Percentiles rank a stretch among this genome's conserved stretches.
phyloP scores from a whole-genome alignment of 495 filamentous ascomycete species.

The Aspergillus haitiensis region DNA sequence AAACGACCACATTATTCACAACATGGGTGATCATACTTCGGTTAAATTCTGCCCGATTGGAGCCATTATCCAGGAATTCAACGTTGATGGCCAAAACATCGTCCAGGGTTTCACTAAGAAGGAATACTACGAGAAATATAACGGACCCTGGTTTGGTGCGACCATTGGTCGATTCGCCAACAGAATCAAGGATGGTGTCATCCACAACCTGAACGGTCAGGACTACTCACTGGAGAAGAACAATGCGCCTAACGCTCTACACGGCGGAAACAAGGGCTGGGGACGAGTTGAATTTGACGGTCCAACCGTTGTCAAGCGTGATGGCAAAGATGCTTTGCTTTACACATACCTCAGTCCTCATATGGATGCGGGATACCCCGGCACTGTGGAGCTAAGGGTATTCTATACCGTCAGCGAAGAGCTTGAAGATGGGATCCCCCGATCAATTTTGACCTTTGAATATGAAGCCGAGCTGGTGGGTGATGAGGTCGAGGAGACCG shows the following conservation, averaged over 20 bases:
- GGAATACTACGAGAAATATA: constrained; percentile 68
- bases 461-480: constrained; percentile 84
- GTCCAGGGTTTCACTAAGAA: constrained; percentile 79
- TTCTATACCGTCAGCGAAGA: constrained; percentile 77
- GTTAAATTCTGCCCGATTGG: constrained; percentile 77
- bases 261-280: constrained; percentile 83
- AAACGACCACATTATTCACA: constrained; percentile 1
- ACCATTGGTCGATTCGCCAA: constrained; percentile 94
- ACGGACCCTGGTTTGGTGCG: constrained; percentile 81
- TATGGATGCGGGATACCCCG: constrained; percentile 84
- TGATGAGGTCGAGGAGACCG: constrained; percentile 77
- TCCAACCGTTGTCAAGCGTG: constrained; percentile 60
- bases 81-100: constrained; percentile 74
- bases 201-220: constrained; percentile 71
- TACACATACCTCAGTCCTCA: constrained; percentile 73
- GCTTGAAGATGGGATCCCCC: constrained; percentile 47
- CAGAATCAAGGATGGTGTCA: constrained; percentile 70
- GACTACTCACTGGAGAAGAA: constrained; percentile 69
- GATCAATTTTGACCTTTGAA: constrained; percentile 74
- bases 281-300: constrained; percentile 81
- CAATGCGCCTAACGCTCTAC: constrained; percentile 74
- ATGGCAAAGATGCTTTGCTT: constrained; percentile 72
- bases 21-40: constrained; percentile 22
- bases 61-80: constrained; percentile 84
- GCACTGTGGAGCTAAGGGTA: constrained; percentile 73